These are phyloP conservation scores for Microascus cirrosus DNA, from an alignment of 2,329 filamentous ascomycete species.

Conservation along the genomic window DNA sequence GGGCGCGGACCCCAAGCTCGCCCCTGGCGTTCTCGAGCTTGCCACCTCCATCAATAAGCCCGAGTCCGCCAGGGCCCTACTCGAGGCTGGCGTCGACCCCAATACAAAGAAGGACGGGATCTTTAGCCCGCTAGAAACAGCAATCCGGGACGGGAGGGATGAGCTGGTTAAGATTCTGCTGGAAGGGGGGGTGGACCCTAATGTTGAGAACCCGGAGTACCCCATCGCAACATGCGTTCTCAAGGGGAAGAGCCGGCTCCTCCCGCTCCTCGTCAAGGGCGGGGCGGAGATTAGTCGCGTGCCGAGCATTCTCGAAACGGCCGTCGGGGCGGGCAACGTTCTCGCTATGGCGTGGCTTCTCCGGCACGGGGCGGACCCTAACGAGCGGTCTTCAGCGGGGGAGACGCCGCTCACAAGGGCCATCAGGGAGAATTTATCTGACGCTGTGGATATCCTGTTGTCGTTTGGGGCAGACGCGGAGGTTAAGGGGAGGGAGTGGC, in stretches of 20 bases:
- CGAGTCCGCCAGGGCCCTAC: conserved; percentile 45
- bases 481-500: conserved; percentile 55
- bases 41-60: conserved; percentile 53
- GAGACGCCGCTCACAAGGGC: conserved; percentile 54
- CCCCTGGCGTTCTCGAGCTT: conserved; percentile 53
- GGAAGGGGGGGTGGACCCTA: conserved; percentile 47
- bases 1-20: conserved; percentile 49
- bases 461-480: conserved; percentile 49
- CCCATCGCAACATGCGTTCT: conserved; percentile 59
- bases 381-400: conserved; percentile 45
- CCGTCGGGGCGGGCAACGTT: conserved; percentile 49
- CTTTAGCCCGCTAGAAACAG: conserved; percentile 57
- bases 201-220: conserved; percentile 51
- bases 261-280: conserved; percentile 47
- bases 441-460: conserved; percentile 49
- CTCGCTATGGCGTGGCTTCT: conserved; percentile 51
- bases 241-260: conserved; percentile 49
- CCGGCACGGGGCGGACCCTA: conserved; percentile 46
- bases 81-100: conserved; percentile 47
- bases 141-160: conserved; percentile 53
- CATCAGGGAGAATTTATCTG: conserved; percentile 46
- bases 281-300: conserved; percentile 48
- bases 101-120: conserved; percentile 53
- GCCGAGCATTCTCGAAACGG: conserved; percentile 55
- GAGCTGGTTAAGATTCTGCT: conserved; percentile 52